These are phyloP conservation scores for Elsinoe australis DNA, from an alignment of 2,329 filamentous ascomycete species.

Conservation along the genomic window DNA sequence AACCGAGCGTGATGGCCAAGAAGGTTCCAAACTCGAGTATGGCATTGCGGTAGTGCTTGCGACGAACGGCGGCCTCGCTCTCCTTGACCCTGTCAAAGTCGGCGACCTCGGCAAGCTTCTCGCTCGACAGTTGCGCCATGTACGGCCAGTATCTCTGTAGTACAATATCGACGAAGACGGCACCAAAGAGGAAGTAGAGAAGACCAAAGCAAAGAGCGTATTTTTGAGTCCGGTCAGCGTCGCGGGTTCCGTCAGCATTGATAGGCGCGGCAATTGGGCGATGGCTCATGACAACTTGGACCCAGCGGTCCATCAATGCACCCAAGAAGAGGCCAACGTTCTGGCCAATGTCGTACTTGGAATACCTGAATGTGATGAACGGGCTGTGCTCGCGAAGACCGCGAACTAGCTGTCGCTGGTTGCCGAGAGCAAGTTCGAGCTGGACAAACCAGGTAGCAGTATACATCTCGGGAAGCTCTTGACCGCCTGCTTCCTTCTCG, in stretches of 20 bases:
- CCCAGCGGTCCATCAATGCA: constrained; percentile 50
- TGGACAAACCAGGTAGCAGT: constrained; percentile 53
- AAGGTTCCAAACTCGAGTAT: constrained; percentile 17
- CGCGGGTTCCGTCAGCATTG: constrained; percentile 37
- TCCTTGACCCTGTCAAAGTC: constrained; percentile 14
- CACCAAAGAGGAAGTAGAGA: constrained; percentile 51
- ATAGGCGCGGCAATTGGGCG: too few relatives aligned
- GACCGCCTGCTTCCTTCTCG: constrained; percentile 42
- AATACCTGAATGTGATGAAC: constrained; percentile 52
- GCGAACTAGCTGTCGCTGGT: constrained; percentile 46
- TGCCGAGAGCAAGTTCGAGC: constrained; percentile 47
- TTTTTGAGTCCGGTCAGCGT: constrained; percentile 34
- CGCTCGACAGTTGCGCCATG: constrained; percentile 13
- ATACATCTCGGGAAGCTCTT: constrained; percentile 45
- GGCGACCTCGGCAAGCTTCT: constrained; percentile 14
- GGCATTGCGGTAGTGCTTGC: constrained; percentile 18
- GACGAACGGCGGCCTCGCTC: constrained; percentile 9
- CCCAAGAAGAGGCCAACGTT: constrained; percentile 49
- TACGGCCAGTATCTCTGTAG: constrained; percentile 19
- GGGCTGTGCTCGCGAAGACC: constrained; percentile 50
- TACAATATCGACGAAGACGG: constrained; percentile 50
- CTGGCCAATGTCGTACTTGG: constrained; percentile 48
- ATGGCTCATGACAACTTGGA: constrained; percentile 40
- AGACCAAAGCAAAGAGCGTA: constrained; percentile 49
- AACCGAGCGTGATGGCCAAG: constrained; percentile 16